Percentiles rank a stretch among this genome's conserved stretches.
These are phyloP conservation scores for Musa beccarii DNA, from an alignment of 176 grass and related monocot genomes.

Conservation along the genomic window DNA sequence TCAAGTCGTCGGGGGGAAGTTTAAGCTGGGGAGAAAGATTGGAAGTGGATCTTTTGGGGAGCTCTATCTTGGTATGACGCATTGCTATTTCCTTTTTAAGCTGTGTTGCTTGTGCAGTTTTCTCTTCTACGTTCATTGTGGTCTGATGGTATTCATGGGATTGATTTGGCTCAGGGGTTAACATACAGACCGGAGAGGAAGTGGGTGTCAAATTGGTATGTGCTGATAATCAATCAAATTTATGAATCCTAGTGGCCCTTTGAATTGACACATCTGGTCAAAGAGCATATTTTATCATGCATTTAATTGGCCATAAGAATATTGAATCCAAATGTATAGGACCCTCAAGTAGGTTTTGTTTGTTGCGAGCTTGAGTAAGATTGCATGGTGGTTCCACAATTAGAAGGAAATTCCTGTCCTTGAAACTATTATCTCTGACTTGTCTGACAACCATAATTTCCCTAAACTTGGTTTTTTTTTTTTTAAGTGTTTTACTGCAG, in stretches of 20 bases:
- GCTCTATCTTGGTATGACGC: constrained; percentile 61
- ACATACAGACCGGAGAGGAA: constrained; percentile 45
- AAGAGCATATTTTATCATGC: neutral
- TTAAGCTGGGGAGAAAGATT: constrained; percentile 93
- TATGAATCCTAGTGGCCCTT: neutral
- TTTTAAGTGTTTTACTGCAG: neutral
- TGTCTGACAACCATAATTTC: neutral
- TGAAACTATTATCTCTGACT: too few relatives aligned
- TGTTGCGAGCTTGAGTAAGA: neutral
- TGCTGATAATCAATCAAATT: neutral
- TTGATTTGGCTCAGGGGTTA: constrained; percentile 34
- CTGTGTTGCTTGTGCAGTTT: neutral
- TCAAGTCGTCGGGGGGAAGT: constrained; percentile 73
- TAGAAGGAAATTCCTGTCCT: too few relatives aligned
- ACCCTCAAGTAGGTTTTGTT: neutral
- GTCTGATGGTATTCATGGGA: neutral
- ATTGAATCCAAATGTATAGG: neutral
- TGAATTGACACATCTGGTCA: neutral
- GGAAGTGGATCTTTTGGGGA: constrained; percentile 94
- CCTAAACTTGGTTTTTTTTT: neutral
- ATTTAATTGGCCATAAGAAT: neutral
- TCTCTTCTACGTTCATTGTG: constrained; percentile 2
- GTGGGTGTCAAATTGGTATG: constrained; percentile 55
- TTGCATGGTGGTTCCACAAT: neutral
- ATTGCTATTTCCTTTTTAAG: neutral